Percentiles rank a stretch among this genome's conserved stretches.
Conservation (phyloP, 331 rosid species). For the Phaseolus coccineus region DNA sequence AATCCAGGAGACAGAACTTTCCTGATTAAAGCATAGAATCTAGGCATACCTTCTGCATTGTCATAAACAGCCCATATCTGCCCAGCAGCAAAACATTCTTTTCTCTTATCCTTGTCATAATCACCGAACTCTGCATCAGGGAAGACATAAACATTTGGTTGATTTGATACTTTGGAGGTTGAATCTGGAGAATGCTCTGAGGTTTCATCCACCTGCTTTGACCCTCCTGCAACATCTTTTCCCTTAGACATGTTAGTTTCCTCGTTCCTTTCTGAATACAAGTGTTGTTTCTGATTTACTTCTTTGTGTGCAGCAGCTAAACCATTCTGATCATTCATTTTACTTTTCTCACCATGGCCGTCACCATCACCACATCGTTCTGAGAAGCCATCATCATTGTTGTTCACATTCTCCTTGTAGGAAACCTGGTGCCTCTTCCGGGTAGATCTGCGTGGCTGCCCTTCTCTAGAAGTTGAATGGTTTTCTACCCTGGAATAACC, state of each 20-base stretch:
- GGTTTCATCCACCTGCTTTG: conserved; percentile 46
- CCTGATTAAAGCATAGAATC: conserved; percentile 76
- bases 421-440: conserved; percentile 67
- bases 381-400: conserved; percentile 38
- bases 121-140: conserved; percentile 74
- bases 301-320: conserved; percentile 46
- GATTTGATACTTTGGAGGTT: conserved; percentile 32
- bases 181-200: conserved; percentile 40
- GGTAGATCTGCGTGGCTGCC: conserved; percentile 63
- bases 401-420: conserved; percentile 58
- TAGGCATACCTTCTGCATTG: conserved; percentile 80
- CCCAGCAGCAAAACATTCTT: conserved; percentile 63
- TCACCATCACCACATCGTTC: conserved; percentile 37
- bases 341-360: conserved; percentile 45
- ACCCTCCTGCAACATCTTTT: conserved; percentile 44
- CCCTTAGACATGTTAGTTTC: conserved; percentile 21
- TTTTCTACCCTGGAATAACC: conserved; percentile 50
- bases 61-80: conserved; percentile 94
- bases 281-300: conserved; percentile 43
- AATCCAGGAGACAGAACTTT: conserved; percentile 66
- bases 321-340: conserved; percentile 49
- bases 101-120: conserved; percentile 64
- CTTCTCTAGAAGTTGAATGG: conserved; percentile 39
- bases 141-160: conserved; percentile 41
- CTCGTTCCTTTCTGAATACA: conserved; percentile 40